These are phyloP conservation scores for Blastomyces parvus DNA, from an alignment of 2,329 filamentous ascomycete genomes.

Conservation along the genomic window DNA sequence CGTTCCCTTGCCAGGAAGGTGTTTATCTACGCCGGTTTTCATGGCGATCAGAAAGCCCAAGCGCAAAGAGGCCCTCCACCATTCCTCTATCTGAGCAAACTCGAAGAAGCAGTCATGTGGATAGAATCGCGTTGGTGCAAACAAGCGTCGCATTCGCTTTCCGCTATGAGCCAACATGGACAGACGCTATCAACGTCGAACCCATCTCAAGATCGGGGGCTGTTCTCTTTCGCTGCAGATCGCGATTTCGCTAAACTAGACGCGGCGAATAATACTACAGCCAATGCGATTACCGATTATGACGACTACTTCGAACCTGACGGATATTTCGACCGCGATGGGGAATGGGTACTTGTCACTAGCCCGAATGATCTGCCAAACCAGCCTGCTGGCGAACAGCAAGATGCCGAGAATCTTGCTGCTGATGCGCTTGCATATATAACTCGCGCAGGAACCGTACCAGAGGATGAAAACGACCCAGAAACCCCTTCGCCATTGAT, in stretches of 20 bases:
- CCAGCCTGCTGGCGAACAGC: not conserved
- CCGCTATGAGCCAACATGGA: not conserved
- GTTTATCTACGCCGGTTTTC: slow-evolving; percentile 69
- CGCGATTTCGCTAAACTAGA: slow-evolving; percentile 25
- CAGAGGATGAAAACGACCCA: slow-evolving; percentile 13
- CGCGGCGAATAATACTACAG: slow-evolving; percentile 11
- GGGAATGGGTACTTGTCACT: slow-evolving; percentile 16
- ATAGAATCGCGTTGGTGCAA: slow-evolving; percentile 42
- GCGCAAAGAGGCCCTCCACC: slow-evolving; percentile 50
- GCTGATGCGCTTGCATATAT: slow-evolving; percentile 1
- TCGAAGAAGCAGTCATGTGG: slow-evolving; percentile 55
- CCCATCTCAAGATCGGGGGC: not conserved
- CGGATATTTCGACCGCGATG: slow-evolving; percentile 27
- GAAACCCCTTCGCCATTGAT: slow-evolving; percentile 38
- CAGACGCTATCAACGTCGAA: not conserved
- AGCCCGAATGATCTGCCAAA: slow-evolving; percentile 9
- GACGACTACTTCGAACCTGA: slow-evolving; percentile 30
- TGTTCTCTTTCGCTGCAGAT: slow-evolving; percentile 25
- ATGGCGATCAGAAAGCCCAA: slow-evolving; percentile 41
- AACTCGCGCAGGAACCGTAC: not conserved
- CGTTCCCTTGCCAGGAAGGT: slow-evolving; percentile 67
- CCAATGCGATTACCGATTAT: slow-evolving; percentile 21
- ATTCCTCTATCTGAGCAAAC: slow-evolving; percentile 61
- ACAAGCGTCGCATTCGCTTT: not conserved
- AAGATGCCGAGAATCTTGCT: slow-evolving; percentile 1